Percentiles rank a stretch among this genome's conserved stretches.
Evolutionary conservation across 495 filamentous ascomycete species (phyloP).

Genomic region (Penicillium psychrofluorescens): DNA sequence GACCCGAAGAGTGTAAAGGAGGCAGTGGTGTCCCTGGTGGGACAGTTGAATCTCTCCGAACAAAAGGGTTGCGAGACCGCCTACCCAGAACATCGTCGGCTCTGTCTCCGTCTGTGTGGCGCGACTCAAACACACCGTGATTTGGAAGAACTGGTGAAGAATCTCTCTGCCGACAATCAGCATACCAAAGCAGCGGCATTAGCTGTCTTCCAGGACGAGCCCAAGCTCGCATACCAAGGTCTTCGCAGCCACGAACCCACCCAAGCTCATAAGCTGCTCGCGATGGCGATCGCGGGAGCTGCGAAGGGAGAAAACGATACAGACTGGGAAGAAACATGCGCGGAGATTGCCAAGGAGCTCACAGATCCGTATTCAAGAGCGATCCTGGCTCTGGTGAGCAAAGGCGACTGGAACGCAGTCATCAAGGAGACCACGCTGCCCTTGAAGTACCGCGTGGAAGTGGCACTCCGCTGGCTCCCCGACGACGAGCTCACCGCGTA

Average conservation of each 20-base stretch:
- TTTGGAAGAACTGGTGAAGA: slow-evolving; percentile 54
- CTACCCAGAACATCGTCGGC: slow-evolving; percentile 65
- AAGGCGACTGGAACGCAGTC: slow-evolving; percentile 79
- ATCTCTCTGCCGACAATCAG: slow-evolving; percentile 49
- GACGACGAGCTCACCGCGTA: slow-evolving; percentile 72
- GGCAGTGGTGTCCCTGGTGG: slow-evolving; percentile 45
- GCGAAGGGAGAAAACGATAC: slow-evolving; percentile 46
- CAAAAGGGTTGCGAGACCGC: slow-evolving; percentile 50
- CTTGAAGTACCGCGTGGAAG: slow-evolving; percentile 73
- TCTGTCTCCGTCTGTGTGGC: slow-evolving; percentile 73
- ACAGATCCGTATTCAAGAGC: slow-evolving; percentile 83
- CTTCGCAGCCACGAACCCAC: slow-evolving; percentile 36
- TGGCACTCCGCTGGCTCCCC: slow-evolving; percentile 76
- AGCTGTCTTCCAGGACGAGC: slow-evolving; percentile 66
- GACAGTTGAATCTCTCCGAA: slow-evolving; percentile 37
- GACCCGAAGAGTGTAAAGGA: slow-evolving; percentile 31
- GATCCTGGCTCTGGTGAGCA: slow-evolving; percentile 85
- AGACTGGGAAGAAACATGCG: slow-evolving; percentile 48
- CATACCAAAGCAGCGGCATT: slow-evolving; percentile 77
- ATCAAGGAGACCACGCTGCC: slow-evolving; percentile 76
- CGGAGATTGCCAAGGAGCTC: slow-evolving; percentile 57
- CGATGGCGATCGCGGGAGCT: slow-evolving; percentile 48
- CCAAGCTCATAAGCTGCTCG: slow-evolving; percentile 42
- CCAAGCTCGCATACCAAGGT: slow-evolving; percentile 43
- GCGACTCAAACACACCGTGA: slow-evolving; percentile 58